These are phyloP conservation scores for Beverwykella pulmonaria DNA, from an alignment of 495 filamentous ascomycete genomes.

Conservation along the genomic window DNA sequence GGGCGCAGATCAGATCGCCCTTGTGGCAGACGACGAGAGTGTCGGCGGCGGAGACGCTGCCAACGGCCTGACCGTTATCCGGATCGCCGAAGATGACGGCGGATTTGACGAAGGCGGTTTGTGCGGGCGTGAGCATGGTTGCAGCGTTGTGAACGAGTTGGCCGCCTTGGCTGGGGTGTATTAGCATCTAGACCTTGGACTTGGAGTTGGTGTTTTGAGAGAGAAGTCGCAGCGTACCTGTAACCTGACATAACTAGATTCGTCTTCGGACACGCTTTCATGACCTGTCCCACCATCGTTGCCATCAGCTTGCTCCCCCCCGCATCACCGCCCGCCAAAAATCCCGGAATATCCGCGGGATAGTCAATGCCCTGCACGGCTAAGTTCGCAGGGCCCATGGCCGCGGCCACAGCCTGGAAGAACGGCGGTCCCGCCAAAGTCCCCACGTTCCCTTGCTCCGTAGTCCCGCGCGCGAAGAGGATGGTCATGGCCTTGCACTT, in stretches of 20 bases:
- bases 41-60: conserved; percentile 32
- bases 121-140: conserved; percentile 26
- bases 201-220: neutral
- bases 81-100: conserved; percentile 45
- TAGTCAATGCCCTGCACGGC: conserved; percentile 45
- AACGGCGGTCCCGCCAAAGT: conserved; percentile 42
- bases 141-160: conserved; percentile 41
- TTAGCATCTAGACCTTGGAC: neutral
- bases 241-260: conserved; percentile 42
- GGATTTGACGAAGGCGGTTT: conserved; percentile 36
- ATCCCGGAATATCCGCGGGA: conserved; percentile 32
- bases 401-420: conserved; percentile 32
- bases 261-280: conserved; percentile 39
- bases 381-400: conserved; percentile 35
- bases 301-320: conserved; percentile 36
- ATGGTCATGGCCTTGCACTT: conserved; percentile 41
- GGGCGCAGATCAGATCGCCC: conserved; percentile 37
- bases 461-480: conserved; percentile 48
- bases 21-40: conserved; percentile 40
- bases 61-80: conserved; percentile 36
- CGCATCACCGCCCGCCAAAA: conserved; percentile 30
- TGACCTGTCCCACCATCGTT: conserved; percentile 28
- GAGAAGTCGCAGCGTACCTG: conserved; percentile 6
- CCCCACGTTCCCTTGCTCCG: conserved; percentile 46
- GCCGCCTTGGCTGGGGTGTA: conserved; percentile 30